Evolutionary conservation across 2,329 filamentous ascomycete species (phyloP), one percentile per base, ranked within the genome.

Genomic region (Hypoxylon rubiginosum): DNA sequence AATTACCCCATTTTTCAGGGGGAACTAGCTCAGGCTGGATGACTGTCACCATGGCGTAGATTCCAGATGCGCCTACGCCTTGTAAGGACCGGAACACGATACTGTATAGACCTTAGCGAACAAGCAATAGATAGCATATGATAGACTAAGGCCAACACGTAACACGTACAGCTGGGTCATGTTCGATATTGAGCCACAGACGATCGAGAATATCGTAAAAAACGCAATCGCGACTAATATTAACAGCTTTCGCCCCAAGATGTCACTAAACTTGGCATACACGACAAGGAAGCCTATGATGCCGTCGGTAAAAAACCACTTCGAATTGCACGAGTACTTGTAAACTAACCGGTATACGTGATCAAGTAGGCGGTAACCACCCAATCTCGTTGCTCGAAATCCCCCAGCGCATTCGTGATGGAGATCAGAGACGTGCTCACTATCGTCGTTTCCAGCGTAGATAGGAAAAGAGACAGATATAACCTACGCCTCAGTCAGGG

Each of bases 391-490:
- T 65, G 66, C 48, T 68, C 60, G 30, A 73, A 75, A n/a, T 59
- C 65, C 24, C 67, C 59, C 15, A 74, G 62, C n/a, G 68, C 68
- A 58, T 74, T 77, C 2, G 76, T 79, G 36, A 85, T 84, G 21
- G 81, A 80, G 0, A 85, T 79, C 0, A 86, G 74, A 7, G 83
- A 80, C 0, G 84, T 85, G 73, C 80, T 82, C n/a, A 86, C 82
- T 26, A 85, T 85, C 3, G 83, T 84, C 7, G 79, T 83, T 63
- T 86, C 84, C 3, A 84, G 74, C 0, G 79, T 81, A 0, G 83
- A 81, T 2, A 86, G 75, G 41, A 85, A 79, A 3, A 83, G 73
- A 26, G 67, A 67, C 7, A 75, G 49, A 30, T 58, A 68, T 45
- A 74, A 50, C 10, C 72, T 74, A 39, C 28, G 17, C 36, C 26